phyloP scores from a whole-genome alignment of 2,329 filamentous ascomycete species.

The Fusarium subglutinans region DNA sequence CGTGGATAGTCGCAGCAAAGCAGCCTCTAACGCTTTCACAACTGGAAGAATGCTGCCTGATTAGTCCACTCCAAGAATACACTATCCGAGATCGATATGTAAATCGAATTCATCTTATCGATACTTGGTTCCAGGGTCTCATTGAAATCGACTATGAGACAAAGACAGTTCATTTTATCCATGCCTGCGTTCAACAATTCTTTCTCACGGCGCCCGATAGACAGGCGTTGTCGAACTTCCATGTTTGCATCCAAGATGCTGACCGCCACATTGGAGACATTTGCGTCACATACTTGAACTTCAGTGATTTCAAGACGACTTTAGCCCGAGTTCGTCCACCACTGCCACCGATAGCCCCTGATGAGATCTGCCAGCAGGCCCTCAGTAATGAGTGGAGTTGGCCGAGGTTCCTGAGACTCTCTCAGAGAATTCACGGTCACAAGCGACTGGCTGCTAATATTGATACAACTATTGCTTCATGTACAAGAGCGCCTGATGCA shows the following conservation, averaged over 20 bases:
- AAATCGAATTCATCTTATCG: background rate
- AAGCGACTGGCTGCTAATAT: background rate
- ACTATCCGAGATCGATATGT: background rate
- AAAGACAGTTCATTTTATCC: background rate
- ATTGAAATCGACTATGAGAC: background rate
- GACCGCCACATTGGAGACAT: background rate
- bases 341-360: fast-evolving
- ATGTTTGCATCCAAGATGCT: fast-evolving
- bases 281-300: background rate
- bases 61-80: background rate
- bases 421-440: fast-evolving
- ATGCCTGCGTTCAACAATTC: background rate
- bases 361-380: fast-evolving
- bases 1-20: background rate
- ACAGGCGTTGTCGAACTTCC: fast-evolving
- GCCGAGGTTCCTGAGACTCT: fast-evolving
- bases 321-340: fast-evolving
- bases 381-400: background rate
- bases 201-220: fast-evolving
- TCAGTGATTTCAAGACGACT: background rate
- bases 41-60: background rate
- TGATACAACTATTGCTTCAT: background rate
- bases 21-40: background rate
- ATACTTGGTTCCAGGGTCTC: background rate
- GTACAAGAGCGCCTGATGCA: fast-evolving